These are phyloP conservation scores for Taphrina deformans DNA, from an alignment of 1,139 yeast genomes.

Conservation along the genomic window DNA sequence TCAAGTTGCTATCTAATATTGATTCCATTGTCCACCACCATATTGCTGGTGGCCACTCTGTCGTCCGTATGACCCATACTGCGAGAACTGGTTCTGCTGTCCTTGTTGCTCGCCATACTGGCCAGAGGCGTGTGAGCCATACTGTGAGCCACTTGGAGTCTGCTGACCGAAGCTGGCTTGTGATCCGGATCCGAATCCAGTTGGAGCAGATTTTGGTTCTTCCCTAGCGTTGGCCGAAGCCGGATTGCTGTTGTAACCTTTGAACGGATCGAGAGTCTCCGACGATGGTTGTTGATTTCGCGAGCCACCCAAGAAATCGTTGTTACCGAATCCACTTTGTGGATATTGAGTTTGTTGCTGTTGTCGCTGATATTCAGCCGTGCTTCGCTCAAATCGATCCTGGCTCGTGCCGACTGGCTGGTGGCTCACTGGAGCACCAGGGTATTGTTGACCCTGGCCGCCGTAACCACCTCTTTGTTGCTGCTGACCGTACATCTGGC, in stretches of 20 bases:
- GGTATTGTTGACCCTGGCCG: constrained; percentile 3
- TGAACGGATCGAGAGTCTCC: constrained; percentile 17
- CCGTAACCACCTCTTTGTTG: constrained; percentile 8
- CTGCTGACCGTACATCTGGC: constrained; percentile 27
- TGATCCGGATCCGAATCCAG: constrained; percentile 3
- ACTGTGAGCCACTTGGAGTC: not conserved
- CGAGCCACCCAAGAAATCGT: constrained; percentile 22
- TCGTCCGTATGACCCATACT: constrained; percentile 26
- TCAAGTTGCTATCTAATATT: not conserved
- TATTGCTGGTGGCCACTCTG: constrained; percentile 24
- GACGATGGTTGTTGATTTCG: constrained; percentile 15
- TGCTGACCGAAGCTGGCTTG: constrained; percentile 1
- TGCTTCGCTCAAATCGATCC: constrained; percentile 29
- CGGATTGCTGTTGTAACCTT: constrained; percentile 22
- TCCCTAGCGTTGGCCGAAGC: constrained; percentile 17
- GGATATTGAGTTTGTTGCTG: constrained; percentile 17
- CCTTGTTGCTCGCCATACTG: constrained; percentile 9
- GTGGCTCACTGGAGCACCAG: constrained; percentile 5
- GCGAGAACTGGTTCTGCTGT: constrained; percentile 24
- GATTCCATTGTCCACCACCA: constrained; percentile 14
- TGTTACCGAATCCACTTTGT: constrained; percentile 15
- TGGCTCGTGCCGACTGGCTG: constrained; percentile 30
- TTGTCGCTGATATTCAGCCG: constrained; percentile 28
- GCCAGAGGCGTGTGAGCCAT: constrained; percentile 1
- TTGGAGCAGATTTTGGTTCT: constrained; percentile 9